A percentile compares a stretch with the other conserved stretches of the same genome.
These are phyloP conservation scores for Protomyces gravidus DNA, from an alignment of 1,139 yeast genomes.

Conservation along the genomic window DNA sequence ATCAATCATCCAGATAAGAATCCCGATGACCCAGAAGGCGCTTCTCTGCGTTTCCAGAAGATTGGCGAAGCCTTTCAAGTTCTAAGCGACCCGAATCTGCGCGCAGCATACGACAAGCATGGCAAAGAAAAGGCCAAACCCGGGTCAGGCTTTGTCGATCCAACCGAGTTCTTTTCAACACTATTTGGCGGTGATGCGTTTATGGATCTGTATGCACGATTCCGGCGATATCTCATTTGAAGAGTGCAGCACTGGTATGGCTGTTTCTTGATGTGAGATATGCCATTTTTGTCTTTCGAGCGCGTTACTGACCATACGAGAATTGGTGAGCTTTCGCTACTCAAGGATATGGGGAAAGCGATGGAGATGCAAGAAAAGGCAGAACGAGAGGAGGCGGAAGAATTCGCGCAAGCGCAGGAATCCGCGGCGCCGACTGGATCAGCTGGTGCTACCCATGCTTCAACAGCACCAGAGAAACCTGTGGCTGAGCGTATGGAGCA, in stretches of 20 bases:
- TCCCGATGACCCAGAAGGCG: constrained; percentile 36
- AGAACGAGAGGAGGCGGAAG: constrained; percentile 66
- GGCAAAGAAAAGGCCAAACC: constrained; percentile 72
- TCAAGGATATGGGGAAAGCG: constrained; percentile 72
- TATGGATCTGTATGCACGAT: constrained; percentile 51
- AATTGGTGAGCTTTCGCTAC: constrained; percentile 85
- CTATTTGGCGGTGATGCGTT: constrained; percentile 94
- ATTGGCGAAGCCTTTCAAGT: constrained; percentile 81
- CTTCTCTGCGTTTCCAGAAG: constrained; percentile 41
- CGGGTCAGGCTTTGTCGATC: constrained; percentile 48
- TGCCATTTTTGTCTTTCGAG: too few relatives aligned
- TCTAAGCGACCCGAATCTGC: constrained; percentile 64
- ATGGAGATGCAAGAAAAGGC: constrained; percentile 68
- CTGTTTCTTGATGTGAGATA: neutral
- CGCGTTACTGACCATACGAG: too few relatives aligned
- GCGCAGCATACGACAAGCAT: constrained; percentile 73
- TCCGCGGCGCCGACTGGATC: constrained; percentile 51
- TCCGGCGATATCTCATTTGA: constrained; percentile 27
- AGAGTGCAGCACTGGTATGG: neutral
- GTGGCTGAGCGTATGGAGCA: constrained; percentile 12
- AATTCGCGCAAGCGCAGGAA: constrained; percentile 57
- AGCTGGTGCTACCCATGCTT: neutral
- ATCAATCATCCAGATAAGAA: constrained; percentile 31
- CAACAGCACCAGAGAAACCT: constrained; percentile 1
- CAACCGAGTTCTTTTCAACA: constrained; percentile 76